Conservation (phyloP, 148 eudicot genomes). For the Rhododendron mucronatum region DNA sequence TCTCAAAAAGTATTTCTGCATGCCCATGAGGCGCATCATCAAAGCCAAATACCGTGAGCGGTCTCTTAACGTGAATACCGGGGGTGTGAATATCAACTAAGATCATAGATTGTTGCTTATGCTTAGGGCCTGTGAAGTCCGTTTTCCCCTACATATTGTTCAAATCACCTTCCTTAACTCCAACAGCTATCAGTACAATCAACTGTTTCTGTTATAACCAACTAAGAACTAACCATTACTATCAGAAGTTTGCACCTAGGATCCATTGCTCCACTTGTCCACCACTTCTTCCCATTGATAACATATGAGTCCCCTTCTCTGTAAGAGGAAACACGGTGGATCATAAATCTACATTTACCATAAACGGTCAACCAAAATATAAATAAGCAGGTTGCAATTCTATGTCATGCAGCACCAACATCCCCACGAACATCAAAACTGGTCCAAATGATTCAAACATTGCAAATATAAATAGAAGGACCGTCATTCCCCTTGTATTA, state of each 20-base stretch:
- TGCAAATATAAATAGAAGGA: background rate
- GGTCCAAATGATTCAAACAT: background rate
- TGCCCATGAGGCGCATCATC: conserved; percentile 99
- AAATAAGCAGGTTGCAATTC: background rate
- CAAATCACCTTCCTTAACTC: conserved; percentile 12
- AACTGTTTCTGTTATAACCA: background rate
- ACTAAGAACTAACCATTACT: conserved; percentile 63
- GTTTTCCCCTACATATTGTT: conserved; percentile 77
- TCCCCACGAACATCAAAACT: background rate
- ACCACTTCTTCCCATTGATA: conserved; percentile 92
- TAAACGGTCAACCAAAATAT: background rate
- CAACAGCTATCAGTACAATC: conserved; percentile 1
- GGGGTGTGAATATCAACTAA: conserved; percentile 79
- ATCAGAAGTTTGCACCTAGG: conserved; percentile 94
- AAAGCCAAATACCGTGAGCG: conserved; percentile 90
- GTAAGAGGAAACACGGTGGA: background rate
- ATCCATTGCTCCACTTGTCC: conserved; percentile 99
- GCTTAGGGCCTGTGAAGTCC: conserved; percentile 70
- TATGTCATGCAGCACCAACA: background rate
- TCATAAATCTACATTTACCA: background rate
- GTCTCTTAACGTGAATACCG: conserved; percentile 65
- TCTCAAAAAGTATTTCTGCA: conserved; percentile 76
- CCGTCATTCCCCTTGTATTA: background rate
- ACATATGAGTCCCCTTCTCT: conserved; percentile 85
- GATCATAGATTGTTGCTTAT: conserved; percentile 97